phyloP scores from a whole-genome alignment of 2,329 filamentous ascomycete genomes.

The Celoporthe dispersa region DNA sequence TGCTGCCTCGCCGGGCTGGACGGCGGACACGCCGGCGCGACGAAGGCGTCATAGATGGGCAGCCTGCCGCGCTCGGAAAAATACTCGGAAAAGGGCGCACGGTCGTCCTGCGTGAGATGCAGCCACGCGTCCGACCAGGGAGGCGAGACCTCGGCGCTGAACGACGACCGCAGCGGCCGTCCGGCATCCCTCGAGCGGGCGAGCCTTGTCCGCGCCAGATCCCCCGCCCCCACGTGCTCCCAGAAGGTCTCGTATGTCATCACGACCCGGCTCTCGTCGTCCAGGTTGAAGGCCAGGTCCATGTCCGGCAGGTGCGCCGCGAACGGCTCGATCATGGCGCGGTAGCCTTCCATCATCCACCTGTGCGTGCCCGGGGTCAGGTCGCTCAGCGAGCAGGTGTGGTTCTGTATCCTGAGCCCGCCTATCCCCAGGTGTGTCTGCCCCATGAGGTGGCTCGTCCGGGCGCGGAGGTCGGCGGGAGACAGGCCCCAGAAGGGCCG shows the following conservation, averaged over 20 bases:
- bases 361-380: conserved; percentile 40
- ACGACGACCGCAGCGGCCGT: neutral
- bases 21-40: conserved; percentile 50
- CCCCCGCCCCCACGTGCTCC: conserved; percentile 38
- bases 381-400: conserved; percentile 38
- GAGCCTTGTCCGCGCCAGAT: neutral
- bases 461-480: conserved; percentile 62
- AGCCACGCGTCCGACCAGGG: conserved; percentile 1
- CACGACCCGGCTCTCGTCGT: conserved; percentile 55
- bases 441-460: conserved; percentile 43
- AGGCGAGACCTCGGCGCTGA: neutral
- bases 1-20: conserved; percentile 47
- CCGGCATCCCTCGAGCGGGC: neutral
- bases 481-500: conserved; percentile 71
- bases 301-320: conserved; percentile 53
- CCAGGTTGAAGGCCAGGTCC: conserved; percentile 56
- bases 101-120: neutral
- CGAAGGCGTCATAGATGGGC: conserved; percentile 42
- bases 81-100: neutral
- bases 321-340: conserved; percentile 46
- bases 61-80: conserved; percentile 36
- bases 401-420: conserved; percentile 40
- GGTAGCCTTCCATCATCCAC: conserved; percentile 45
- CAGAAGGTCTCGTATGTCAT: conserved; percentile 49
- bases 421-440: conserved; percentile 38